phyloP scores from a whole-genome alignment of 1,284 basidiomycete species.

The Tylopilus sp. region DNA sequence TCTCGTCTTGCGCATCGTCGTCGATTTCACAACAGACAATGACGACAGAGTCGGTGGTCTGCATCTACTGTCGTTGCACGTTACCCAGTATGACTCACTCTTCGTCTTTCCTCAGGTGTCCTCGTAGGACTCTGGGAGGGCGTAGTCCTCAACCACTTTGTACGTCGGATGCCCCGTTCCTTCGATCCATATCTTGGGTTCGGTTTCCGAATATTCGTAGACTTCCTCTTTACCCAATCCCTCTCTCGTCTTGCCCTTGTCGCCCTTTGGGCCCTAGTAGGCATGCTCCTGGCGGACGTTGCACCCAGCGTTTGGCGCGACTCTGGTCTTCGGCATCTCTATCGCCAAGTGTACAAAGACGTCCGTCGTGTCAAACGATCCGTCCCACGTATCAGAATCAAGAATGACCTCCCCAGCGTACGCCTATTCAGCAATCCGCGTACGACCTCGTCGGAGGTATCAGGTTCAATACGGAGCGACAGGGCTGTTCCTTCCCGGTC shows the following conservation, averaged over 20 bases:
- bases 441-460: constrained; percentile 14
- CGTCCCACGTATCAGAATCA: constrained; percentile 31
- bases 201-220: constrained; percentile 60
- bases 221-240: constrained; percentile 62
- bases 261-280: constrained; percentile 62
- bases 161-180: constrained; percentile 53
- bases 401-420: constrained; percentile 31
- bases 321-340: constrained; percentile 51
- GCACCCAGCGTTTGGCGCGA: constrained; percentile 59
- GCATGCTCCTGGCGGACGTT: constrained; percentile 65
- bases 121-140: constrained; percentile 75
- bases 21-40: constrained; percentile 47
- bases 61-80: constrained; percentile 1
- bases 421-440: constrained; percentile 25
- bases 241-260: constrained; percentile 54
- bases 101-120: constrained; percentile 41
- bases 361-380: constrained; percentile 31
- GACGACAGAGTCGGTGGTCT: constrained; percentile 39
- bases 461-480: constrained; percentile 31
- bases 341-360: constrained; percentile 51
- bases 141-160: constrained; percentile 64
- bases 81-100: not conserved
- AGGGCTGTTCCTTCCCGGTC: constrained; percentile 30
- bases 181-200: constrained; percentile 62
- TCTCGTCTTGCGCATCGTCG: constrained; percentile 47